These are phyloP conservation scores for Saccharomycopsis guyanensis DNA, from an alignment of 805 yeast genomes.

Conservation along the genomic window DNA sequence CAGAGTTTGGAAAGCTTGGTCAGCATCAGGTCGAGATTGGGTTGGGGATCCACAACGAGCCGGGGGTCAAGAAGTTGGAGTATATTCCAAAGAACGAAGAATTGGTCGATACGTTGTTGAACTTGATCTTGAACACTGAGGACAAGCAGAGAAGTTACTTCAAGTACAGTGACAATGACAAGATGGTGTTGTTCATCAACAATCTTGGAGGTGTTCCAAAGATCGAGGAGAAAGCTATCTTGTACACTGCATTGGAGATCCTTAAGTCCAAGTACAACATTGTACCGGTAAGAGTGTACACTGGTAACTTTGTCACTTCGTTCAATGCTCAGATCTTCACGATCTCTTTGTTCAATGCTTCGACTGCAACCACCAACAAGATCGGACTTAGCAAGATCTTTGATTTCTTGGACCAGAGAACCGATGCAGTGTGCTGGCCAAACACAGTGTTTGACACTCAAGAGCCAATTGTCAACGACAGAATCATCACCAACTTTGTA, in stretches of 20 bases:
- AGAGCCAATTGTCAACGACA: neutral
- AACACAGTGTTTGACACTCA: constrained; percentile 3
- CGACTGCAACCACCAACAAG: constrained; percentile 38
- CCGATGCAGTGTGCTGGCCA: constrained; percentile 77
- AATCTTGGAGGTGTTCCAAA: constrained; percentile 86
- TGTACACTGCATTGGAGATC: constrained; percentile 46
- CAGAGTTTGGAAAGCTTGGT: constrained; percentile 33
- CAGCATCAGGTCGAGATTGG: constrained; percentile 78
- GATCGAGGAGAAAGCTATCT: constrained; percentile 67
- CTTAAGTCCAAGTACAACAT: constrained; percentile 47
- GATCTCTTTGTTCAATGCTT: constrained; percentile 67
- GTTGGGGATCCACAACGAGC: constrained; percentile 93
- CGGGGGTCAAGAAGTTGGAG: constrained; percentile 54
- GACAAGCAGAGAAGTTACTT: constrained; percentile 82
- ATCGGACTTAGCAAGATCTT: constrained; percentile 29
- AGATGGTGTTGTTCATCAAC: constrained; percentile 65
- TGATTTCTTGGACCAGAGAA: constrained; percentile 57
- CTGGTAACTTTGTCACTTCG: constrained; percentile 82
- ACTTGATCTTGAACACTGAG: constrained; percentile 48
- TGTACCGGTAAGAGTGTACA: constrained; percentile 57
- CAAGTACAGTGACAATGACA: constrained; percentile 53
- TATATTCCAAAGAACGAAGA: constrained; percentile 64
- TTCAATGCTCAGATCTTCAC: constrained; percentile 89
- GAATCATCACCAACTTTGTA: constrained; percentile 7
- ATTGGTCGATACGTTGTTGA: constrained; percentile 48